Evolutionary conservation across 2,329 filamentous ascomycete species (phyloP).

Genomic region (Blastomyces gilchristii): DNA sequence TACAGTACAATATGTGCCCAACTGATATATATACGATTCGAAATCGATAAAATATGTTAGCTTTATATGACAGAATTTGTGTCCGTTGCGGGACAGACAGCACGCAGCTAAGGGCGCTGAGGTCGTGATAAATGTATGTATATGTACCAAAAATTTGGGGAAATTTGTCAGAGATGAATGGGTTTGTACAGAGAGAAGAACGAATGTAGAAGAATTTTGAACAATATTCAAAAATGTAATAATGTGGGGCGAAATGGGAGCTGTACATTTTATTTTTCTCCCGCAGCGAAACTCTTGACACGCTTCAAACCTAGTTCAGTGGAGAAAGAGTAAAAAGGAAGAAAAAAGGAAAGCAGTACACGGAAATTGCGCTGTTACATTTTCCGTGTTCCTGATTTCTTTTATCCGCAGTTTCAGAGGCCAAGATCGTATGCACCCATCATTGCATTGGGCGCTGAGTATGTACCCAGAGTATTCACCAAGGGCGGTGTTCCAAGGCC

Average conservation of each 20-base stretch:
- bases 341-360: too few species aligned
- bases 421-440: constrained; percentile 4
- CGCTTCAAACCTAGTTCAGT: neutral
- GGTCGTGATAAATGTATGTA: neutral
- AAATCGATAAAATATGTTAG: neutral
- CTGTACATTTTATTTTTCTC: neutral
- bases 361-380: neutral
- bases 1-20: neutral
- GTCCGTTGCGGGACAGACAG: neutral
- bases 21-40: neutral
- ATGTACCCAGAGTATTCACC: neutral
- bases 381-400: neutral
- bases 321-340: neutral
- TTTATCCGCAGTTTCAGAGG: too few species aligned
- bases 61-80: neutral
- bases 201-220: neutral
- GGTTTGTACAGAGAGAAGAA: neutral
- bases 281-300: neutral
- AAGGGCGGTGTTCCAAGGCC: neutral
- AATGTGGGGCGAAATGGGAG: neutral
- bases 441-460: neutral
- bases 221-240: neutral
- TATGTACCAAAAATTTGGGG: neutral
- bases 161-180: neutral
- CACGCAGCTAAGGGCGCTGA: neutral